Base-by-base conservation (phyloP, 2,329 filamentous ascomycete species). In the Fusarium sp. region DNA sequence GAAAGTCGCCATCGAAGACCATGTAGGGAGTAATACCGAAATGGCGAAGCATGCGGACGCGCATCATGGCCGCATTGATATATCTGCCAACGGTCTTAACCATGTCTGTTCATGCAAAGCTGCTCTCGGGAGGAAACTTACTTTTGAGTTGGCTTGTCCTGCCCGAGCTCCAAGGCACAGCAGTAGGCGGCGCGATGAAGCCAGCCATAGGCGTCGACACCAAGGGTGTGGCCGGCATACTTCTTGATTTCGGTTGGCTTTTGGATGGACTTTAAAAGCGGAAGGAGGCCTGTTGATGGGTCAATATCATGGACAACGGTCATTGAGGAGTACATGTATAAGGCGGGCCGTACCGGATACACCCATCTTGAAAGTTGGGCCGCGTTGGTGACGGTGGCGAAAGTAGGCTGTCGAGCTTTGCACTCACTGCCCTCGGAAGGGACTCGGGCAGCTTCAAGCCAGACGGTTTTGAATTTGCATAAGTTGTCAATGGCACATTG, bases 151-250 rank as follows among this genome's bases (percentile, higher is more conserved):
- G 94, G 94, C 79, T 94, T 96, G 75, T 90, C 94, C 75, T 95
- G 88, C 37, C 94, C 96, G 68, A 99, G 88, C 76, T 98, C 96
- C 75, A 96, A 90, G 68, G 95, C 94, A 83, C 95, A 98, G 52
- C 93, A 89, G 71, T 97, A 91, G 48, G 94, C 94, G 57, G 95
- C 97, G 73, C 96, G 92, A 81, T 99, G 96, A 59, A 99, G 90
- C 96, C 97, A 99, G 79, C 95, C 96, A 86, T 99, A 99, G 61
- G 93, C 95, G 80, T 99, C 96, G 37, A 99, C 91, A n/a, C 93
- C 97, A 48, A 99, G 88, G 2, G 92, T 97, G 81, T 97, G 91
- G 54, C 95, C 96, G 12, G 88, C 84, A 80, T 93, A 98, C 76
- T 94, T 94, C 79, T 94, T 97, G 65, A 99, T 86, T 73, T 94